A percentile compares a stretch with the other conserved stretches of the same genome.
phyloP scores from a whole-genome alignment of 208 protist genomes.

The Polymyxa betae region DNA sequence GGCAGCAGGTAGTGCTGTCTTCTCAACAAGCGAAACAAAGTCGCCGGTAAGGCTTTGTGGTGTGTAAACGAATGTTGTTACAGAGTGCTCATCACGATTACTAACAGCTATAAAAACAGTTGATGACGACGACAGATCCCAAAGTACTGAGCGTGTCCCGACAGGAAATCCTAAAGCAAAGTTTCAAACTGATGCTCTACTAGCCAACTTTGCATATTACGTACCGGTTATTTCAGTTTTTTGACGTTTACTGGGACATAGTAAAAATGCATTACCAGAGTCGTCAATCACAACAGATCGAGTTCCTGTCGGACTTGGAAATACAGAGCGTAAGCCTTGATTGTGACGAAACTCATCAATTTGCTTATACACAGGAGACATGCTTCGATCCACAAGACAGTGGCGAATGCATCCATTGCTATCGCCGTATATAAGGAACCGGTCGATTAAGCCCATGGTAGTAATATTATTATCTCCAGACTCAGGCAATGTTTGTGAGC shows the following conservation, averaged over 20 bases:
- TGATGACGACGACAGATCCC: constrained; percentile 76
- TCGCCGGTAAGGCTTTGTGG: constrained; percentile 83
- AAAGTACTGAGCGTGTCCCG: constrained; percentile 79
- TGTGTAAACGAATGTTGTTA: constrained; percentile 84
- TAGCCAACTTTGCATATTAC: not conserved
- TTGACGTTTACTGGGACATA: constrained; percentile 85
- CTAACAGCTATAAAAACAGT: constrained; percentile 85
- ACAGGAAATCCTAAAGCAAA: constrained; percentile 78
- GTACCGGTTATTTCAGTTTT: constrained; percentile 66
- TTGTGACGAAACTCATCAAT: constrained; percentile 45
- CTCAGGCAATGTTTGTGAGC: no score
- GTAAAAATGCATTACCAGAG: constrained; percentile 78
- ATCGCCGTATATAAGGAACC: constrained; percentile 7
- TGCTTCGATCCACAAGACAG: not conserved
- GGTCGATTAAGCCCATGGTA: not conserved
- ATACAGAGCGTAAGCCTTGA: constrained; percentile 76
- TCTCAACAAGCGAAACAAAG: constrained; percentile 72
- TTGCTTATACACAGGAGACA: not conserved
- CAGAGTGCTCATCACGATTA: constrained; percentile 75
- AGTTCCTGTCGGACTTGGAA: constrained; percentile 84
- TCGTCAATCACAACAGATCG: constrained; percentile 86
- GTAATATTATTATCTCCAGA: not conserved
- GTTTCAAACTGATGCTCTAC: not conserved
- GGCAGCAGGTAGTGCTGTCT: constrained; percentile 19
- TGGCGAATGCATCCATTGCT: not conserved